Base-by-base conservation (phyloP, 2,329 filamentous ascomycete species). In the Coniosporium tulheliwenetii region DNA sequence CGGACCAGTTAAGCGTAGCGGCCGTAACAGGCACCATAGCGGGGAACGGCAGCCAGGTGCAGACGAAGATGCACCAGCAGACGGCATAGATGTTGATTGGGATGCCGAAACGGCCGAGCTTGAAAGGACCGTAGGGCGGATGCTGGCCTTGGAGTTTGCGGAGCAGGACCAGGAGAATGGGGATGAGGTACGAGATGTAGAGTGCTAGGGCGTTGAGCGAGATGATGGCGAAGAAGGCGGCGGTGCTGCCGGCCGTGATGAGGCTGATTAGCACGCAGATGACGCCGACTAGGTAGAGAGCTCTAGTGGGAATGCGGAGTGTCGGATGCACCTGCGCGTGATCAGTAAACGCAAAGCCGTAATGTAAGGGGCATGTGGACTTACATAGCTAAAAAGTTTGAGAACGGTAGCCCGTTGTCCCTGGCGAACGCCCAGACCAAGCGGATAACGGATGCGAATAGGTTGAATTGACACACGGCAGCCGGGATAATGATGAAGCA, bases 391-490 rank as follows among this genome's bases (percentile, higher is more conserved):
- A 54, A 38, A 13, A 32, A 47, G 4, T 31, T 40, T 2, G 52
- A 50, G 43, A 51, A 53, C 10, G 63, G 63, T 13, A 62, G 43
- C 2, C 60, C 63, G 16, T 54, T 51, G 44, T 66, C 63, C 35
- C 19, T 55, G 2, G 63, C 62, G 41, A 65, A 65, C 8, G 57
- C 49, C 48, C 54, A 57, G n/a, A 61, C 46, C 47, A 63, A 56
- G 36, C 58, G 52, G 14, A 55, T 59, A 5, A 59, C 53, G 1
- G 61, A 59, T 1, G 61, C 61, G 2, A 61, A 50, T 36, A 54
- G 51, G 30, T 49, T 54, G 37, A 63, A 50, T 42, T 49, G 52
- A 41, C 48, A 56, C 10, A 49, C 51, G 9, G 3, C 14, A n/a
- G 50, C 45, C 30, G 54, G 48, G 40, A 60, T 40, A 36, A 60